Evolutionary conservation across 768 basidiomycete species (phyloP).

Genomic region (Filobasidium floriforme): DNA sequence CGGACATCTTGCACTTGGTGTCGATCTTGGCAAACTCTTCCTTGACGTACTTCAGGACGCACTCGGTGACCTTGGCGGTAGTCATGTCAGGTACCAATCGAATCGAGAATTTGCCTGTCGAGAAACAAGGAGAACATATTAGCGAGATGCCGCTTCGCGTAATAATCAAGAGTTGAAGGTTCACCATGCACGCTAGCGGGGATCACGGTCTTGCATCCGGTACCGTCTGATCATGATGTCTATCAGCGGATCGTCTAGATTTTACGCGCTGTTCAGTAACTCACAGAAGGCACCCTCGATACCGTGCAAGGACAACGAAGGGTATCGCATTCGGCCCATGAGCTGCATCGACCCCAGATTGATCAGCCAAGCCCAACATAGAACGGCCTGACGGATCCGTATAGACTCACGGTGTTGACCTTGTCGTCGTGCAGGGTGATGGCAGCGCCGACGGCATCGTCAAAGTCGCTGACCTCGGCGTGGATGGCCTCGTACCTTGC

Average conservation of each 20-base stretch:
- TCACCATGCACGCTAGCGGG: conserved; percentile 61
- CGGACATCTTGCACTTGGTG: conserved; percentile 68
- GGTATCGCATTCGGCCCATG: conserved; percentile 85
- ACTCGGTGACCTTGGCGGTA: conserved; percentile 62
- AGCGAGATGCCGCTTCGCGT: background rate
- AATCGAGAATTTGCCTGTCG: conserved; percentile 89
- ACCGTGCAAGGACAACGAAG: conserved; percentile 83
- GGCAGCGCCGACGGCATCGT: conserved; percentile 64
- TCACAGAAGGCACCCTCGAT: conserved; percentile 85
- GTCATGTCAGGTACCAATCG: conserved; percentile 84
- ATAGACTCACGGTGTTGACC: conserved; percentile 45
- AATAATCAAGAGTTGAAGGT: background rate
- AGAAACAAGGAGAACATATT: conserved; percentile 30
- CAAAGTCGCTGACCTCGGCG: conserved; percentile 60
- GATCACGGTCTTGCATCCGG: conserved; percentile 66
- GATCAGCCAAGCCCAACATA: conserved; percentile 8
- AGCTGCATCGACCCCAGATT: conserved; percentile 47
- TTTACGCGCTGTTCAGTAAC: conserved; percentile 11
- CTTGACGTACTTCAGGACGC: conserved; percentile 64
- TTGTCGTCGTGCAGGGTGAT: conserved; percentile 72
- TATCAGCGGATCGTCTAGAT: background rate
- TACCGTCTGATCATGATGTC: conserved; percentile 30
- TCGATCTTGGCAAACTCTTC: conserved; percentile 76
- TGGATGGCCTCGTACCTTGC: conserved; percentile 67
- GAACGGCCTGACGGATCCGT: background rate